Conservation (phyloP, 75 land plant species). For the Isoetes taiwanensis region DNA sequence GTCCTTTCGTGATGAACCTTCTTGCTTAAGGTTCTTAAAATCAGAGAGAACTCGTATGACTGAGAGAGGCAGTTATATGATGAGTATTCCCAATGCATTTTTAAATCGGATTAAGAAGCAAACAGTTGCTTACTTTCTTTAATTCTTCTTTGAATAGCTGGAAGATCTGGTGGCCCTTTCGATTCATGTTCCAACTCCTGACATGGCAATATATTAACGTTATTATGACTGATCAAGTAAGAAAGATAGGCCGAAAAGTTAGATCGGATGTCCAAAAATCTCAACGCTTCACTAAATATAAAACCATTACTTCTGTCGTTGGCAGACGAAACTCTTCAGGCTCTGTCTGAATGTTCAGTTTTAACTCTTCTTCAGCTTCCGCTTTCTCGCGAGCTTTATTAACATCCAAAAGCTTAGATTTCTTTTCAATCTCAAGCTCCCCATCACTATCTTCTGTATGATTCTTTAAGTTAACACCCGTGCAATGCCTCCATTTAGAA, state of each 20-base stretch:
- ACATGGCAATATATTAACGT: too few relatives aligned
- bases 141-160: slow-evolving; percentile 53
- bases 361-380: slow-evolving; percentile 57
- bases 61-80: slow-evolving; percentile 14
- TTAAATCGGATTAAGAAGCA: slow-evolving; percentile 7
- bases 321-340: slow-evolving; percentile 84
- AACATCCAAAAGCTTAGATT: slow-evolving; percentile 44
- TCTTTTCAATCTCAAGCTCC: slow-evolving; percentile 45
- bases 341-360: slow-evolving; percentile 75
- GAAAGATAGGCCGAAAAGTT: too few relatives aligned
- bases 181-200: slow-evolving; percentile 79
- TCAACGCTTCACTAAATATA: background rate
- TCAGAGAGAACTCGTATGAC: slow-evolving; percentile 87
- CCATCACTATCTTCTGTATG: slow-evolving; percentile 13
- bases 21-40: slow-evolving; percentile 57
- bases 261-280: background rate
- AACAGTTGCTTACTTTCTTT: slow-evolving; percentile 56
- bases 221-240: too few relatives aligned
- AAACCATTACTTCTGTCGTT: slow-evolving; percentile 53
- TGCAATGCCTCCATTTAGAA: too few relatives aligned
- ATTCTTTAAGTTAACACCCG: too few relatives aligned
- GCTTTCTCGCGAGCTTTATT: slow-evolving; percentile 37
- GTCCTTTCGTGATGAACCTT: slow-evolving; percentile 52
- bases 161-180: slow-evolving; percentile 56
- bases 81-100: background rate